A percentile compares a stretch with the other conserved stretches of the same genome.
Evolutionary conservation across 2,329 filamentous ascomycete genomes (phyloP).

Genomic region (Talaromyces verruculosus): DNA sequence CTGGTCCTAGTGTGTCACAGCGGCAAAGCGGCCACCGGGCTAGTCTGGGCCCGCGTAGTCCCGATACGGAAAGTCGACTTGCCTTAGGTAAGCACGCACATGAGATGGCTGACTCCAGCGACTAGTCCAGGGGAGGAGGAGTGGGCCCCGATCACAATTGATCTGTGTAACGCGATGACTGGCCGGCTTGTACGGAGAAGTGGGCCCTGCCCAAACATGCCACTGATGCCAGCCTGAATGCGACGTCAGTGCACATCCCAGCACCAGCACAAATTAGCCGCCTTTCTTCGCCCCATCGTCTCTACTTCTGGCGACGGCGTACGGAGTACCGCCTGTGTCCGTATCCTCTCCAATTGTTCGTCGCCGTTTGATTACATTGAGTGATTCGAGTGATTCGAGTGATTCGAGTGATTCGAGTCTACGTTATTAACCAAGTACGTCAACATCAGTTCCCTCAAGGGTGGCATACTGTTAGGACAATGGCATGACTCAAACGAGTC

Average conservation of each 20-base stretch:
- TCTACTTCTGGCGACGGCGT: no score
- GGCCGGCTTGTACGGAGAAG: conserved; percentile 1
- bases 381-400: background rate
- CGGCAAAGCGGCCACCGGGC: conserved; percentile 9
- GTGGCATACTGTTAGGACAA: background rate
- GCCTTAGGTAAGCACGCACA: conserved; percentile 1
- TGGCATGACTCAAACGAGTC: background rate
- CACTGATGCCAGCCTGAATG: background rate
- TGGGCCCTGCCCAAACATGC: background rate
- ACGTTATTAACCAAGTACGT: background rate
- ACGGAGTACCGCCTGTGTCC: no score
- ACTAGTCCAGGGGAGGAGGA: conserved; percentile 10
- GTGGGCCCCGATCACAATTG: conserved; percentile 9
- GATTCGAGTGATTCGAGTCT: background rate
- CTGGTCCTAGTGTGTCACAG: background rate
- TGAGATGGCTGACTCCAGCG: background rate
- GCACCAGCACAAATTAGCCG: conserved; percentile 1
- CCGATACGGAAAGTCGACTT: background rate
- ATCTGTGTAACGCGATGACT: conserved; percentile 8
- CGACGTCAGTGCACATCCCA: conserved; percentile 11
- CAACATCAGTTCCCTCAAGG: background rate
- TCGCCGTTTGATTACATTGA: background rate
- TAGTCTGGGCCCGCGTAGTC: conserved; percentile 8
- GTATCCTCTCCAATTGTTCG: background rate
- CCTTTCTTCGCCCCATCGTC: background rate